Percentiles rank a stretch among this genome's conserved stretches.
Evolutionary conservation across 2,329 filamentous ascomycete species (phyloP).

Genomic region (Cladosporium phlei): DNA sequence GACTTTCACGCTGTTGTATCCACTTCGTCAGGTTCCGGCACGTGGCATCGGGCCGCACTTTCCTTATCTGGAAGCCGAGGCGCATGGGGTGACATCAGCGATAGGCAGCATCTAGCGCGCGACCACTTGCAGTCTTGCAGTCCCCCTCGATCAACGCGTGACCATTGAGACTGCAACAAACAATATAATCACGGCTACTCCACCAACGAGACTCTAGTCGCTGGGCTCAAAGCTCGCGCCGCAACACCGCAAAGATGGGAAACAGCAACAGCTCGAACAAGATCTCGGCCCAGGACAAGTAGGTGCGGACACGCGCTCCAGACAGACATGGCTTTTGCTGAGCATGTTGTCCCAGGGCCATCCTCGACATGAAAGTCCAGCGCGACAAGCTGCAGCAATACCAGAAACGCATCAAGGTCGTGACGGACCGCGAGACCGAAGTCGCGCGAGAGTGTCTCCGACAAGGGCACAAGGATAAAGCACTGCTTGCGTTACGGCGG

Average conservation of each 20-base stretch:
- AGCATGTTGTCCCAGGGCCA: slow-evolving; percentile 63
- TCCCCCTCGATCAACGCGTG: background rate
- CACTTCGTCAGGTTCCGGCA: too few species aligned
- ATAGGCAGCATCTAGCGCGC: background rate
- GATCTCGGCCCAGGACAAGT: slow-evolving; percentile 83
- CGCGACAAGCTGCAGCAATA: slow-evolving; percentile 97
- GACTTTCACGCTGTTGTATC: too few species aligned
- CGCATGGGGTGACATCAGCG: slow-evolving; percentile 10
- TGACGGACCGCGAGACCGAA: slow-evolving; percentile 82
- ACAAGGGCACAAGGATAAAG: slow-evolving; percentile 71
- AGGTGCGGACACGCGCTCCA: slow-evolving; percentile 15
- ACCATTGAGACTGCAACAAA: slow-evolving; percentile 5
- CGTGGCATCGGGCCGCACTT: background rate
- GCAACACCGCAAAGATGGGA: slow-evolving; percentile 49
- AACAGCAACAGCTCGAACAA: slow-evolving; percentile 59
- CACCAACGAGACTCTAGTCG: background rate
- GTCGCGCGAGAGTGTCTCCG: slow-evolving; percentile 80
- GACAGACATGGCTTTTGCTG: slow-evolving; percentile 13
- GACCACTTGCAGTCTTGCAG: too few species aligned
- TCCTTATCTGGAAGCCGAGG: slow-evolving; percentile 5
- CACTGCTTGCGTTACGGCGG: slow-evolving; percentile 79
- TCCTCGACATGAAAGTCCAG: slow-evolving; percentile 95
- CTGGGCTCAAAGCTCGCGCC: background rate
- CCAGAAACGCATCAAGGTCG: slow-evolving; percentile 78
- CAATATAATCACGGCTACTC: too few species aligned